phyloP scores from a whole-genome alignment of 768 basidiomycete genomes.

The Tulasnella sp. region DNA sequence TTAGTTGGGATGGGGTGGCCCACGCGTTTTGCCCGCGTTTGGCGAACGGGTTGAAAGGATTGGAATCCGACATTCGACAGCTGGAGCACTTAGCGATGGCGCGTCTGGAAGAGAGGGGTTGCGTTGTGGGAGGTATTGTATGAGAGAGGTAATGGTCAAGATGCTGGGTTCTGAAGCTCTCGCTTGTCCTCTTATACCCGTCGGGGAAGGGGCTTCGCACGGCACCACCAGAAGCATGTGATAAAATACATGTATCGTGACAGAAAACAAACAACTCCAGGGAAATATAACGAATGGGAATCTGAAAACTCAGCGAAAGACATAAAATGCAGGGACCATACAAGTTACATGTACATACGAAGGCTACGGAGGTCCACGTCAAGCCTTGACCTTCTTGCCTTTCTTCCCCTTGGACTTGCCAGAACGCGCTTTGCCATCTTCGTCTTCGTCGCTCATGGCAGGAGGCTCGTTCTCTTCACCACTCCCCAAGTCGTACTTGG shows the following conservation, averaged over 20 bases:
- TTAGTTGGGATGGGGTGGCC: neutral
- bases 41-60: neutral
- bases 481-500: slow-evolving; percentile 10
- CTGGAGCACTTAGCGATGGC: neutral
- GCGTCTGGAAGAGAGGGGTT: neutral
- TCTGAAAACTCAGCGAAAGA: neutral
- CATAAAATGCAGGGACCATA: neutral
- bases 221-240: neutral
- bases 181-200: neutral
- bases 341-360: neutral
- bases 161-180: neutral
- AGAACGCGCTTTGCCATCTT: neutral
- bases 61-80: neutral
- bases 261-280: neutral
- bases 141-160: neutral
- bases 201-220: neutral
- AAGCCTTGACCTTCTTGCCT: slow-evolving; percentile 14
- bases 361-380: neutral
- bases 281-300: neutral
- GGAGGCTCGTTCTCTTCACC: slow-evolving; percentile 18
- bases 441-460: neutral
- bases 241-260: slow-evolving; percentile 1
- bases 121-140: neutral
- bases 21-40: neutral
- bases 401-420: slow-evolving; percentile 20